phyloP scores from a whole-genome alignment of 257 asterid genomes.

The Lycium ferocissimum region DNA sequence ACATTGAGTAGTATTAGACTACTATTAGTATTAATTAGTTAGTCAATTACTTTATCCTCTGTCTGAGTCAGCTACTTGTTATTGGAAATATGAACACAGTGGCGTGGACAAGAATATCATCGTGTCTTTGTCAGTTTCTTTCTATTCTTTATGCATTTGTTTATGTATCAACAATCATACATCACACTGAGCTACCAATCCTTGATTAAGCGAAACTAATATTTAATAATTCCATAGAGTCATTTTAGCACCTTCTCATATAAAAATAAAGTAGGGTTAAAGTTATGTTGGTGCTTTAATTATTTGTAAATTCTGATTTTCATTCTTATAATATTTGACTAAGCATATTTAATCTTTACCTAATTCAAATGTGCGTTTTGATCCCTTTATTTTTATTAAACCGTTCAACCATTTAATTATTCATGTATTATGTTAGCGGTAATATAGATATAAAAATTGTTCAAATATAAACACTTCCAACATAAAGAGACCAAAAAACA shows the following conservation, averaged over 20 bases:
- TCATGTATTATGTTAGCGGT: too few species aligned
- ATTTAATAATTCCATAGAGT: not conserved
- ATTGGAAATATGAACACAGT: not conserved
- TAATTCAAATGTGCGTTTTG: too few species aligned
- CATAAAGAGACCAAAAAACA: too few species aligned
- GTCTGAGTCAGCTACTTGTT: not conserved
- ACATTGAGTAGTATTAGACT: not conserved
- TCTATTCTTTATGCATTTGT: not conserved
- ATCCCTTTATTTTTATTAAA: too few species aligned
- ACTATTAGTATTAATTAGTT: not conserved
- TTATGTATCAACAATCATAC: not conserved
- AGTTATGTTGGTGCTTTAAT: too few species aligned
- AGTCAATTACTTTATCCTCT: not conserved
- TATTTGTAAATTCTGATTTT: too few species aligned
- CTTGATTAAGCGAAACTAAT: not conserved
- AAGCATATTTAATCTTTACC: too few species aligned
- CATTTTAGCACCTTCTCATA: constrained; percentile 8
- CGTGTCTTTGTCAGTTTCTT: constrained; percentile 7
- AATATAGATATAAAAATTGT: too few species aligned
- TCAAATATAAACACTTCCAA: too few species aligned
- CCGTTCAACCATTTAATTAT: too few species aligned
- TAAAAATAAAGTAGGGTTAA: not conserved
- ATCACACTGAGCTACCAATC: not conserved
- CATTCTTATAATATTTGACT: too few species aligned
- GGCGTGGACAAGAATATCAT: constrained; percentile 6